Percentiles rank a stretch among this genome's conserved stretches.
Conservation (phyloP, 345 rosid species). For the Brassica carinata region DNA sequence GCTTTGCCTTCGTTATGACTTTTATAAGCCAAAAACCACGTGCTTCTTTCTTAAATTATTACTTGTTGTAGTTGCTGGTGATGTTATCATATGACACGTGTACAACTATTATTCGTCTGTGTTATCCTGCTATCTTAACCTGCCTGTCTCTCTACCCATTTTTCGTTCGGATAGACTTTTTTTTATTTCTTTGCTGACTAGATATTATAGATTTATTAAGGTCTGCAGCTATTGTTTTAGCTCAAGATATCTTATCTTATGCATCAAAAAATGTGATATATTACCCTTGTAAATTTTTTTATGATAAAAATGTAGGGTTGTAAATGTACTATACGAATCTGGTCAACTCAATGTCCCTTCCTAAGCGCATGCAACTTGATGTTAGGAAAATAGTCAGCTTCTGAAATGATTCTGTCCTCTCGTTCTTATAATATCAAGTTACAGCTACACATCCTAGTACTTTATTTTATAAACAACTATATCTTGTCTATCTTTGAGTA, state of each 20-base stretch:
- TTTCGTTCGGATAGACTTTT: slow-evolving; percentile 32
- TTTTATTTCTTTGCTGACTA: slow-evolving; percentile 20
- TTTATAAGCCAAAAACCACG: slow-evolving; percentile 40
- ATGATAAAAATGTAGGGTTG: slow-evolving; percentile 5
- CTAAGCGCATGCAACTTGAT: slow-evolving; percentile 36
- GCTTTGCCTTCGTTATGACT: no score
- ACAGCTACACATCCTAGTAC: slow-evolving; percentile 38
- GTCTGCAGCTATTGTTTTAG: neutral
- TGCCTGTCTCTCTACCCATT: slow-evolving; percentile 16
- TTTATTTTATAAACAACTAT: slow-evolving; percentile 18
- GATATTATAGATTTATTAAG: slow-evolving; percentile 4
- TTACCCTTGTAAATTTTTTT: neutral
- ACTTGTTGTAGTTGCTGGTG: slow-evolving; percentile 20
- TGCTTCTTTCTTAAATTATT: slow-evolving; percentile 20
- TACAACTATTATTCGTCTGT: neutral
- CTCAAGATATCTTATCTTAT: neutral
- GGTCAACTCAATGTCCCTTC: slow-evolving; percentile 25
- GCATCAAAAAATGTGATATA: neutral
- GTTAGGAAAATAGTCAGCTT: slow-evolving; percentile 34
- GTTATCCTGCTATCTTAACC: neutral
- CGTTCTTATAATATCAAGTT: slow-evolving; percentile 6
- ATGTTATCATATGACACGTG: slow-evolving; percentile 2
- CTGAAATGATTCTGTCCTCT: slow-evolving; percentile 40
- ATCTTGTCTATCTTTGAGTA: slow-evolving; percentile 21
- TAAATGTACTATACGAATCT: slow-evolving; percentile 26